A percentile compares a stretch with the other conserved stretches of the same genome.
phyloP scores from a whole-genome alignment of 2,329 filamentous ascomycete genomes.

The Epichloe sp. region DNA sequence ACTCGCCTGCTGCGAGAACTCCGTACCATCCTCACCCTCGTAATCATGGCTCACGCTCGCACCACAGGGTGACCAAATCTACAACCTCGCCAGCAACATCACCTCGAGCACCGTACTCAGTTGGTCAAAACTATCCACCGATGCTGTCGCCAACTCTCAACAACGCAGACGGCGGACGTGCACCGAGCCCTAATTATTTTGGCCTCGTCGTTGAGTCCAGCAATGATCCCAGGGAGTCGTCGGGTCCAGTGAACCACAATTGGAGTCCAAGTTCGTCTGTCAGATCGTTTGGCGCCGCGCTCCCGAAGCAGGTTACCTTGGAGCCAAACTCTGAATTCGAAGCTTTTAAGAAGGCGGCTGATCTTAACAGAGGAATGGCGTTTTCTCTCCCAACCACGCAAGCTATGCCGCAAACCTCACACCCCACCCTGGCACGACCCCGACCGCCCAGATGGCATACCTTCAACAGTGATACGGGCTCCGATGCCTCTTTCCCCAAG shows the following conservation, averaged over 20 bases:
- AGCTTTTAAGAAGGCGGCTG: conserved; percentile 61
- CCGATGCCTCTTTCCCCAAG: conserved; percentile 20
- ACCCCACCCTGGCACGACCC: conserved; percentile 24
- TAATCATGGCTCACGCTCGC: conserved; percentile 28
- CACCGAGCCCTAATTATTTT: conserved; percentile 76
- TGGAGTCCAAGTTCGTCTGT: conserved; percentile 64
- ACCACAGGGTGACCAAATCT: conserved; percentile 24
- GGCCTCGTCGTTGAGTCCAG: conserved; percentile 54
- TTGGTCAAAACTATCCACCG: conserved; percentile 41
- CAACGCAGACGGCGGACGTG: conserved; percentile 23
- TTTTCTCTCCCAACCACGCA: conserved; percentile 34
- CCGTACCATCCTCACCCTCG: conserved; percentile 25
- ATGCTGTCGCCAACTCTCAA: conserved; percentile 31
- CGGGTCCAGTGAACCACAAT: conserved; percentile 50
- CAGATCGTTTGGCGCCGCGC: conserved; percentile 53
- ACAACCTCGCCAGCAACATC: conserved; percentile 41
- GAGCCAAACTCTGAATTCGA: conserved; percentile 75
- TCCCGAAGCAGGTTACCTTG: conserved; percentile 56
- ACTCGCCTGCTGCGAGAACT: conserved; percentile 21
- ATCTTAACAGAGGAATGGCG: conserved; percentile 40
- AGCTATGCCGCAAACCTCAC: conserved; percentile 25
- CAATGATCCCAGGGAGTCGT: conserved; percentile 50
- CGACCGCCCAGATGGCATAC: conserved; percentile 35
- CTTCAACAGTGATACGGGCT: conserved; percentile 29
- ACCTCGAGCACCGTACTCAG: conserved; percentile 37